These are phyloP conservation scores for Perkinsus chesapeaki DNA, from an alignment of 169 alveolate genomes.

Conservation along the genomic window DNA sequence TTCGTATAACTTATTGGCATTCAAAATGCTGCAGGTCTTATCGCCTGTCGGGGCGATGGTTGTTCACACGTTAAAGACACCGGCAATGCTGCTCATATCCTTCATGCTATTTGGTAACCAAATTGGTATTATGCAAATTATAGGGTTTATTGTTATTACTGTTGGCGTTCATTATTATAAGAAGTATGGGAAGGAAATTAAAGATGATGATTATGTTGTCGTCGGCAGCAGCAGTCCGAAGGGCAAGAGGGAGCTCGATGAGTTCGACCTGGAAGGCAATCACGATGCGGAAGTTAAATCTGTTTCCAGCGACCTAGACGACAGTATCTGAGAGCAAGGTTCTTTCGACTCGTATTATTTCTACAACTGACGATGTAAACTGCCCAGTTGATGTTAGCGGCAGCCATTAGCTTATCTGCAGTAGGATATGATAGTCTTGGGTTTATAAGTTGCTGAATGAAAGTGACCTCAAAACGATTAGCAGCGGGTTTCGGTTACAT, in stretches of 20 bases:
- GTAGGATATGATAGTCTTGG: too few relatives aligned
- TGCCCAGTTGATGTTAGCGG: too few relatives aligned
- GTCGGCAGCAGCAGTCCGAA: neutral
- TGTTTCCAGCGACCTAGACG: neutral
- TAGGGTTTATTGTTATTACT: neutral
- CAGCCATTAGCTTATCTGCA: too few relatives aligned
- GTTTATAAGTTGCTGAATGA: too few relatives aligned
- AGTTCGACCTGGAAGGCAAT: neutral
- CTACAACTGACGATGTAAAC: too few relatives aligned
- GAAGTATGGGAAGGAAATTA: neutral
- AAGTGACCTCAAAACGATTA: too few relatives aligned
- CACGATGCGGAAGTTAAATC: neutral
- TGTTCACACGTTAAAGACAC: neutral
- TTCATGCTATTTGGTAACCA: neutral
- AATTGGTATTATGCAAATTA: neutral
- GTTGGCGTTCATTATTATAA: neutral
- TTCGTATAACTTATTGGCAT: neutral
- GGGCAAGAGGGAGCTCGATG: neutral
- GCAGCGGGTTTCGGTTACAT: too few relatives aligned
- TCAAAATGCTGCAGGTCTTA: neutral
- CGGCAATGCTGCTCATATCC: neutral
- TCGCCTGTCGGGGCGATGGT: neutral
- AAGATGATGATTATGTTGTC: neutral
- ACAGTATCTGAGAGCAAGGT: neutral
- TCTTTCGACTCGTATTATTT: too few relatives aligned